A percentile compares a stretch with the other conserved stretches of the same genome.
These are phyloP conservation scores for Betula pendula DNA, from an alignment of 306 rosid genomes.

Conservation along the genomic window DNA sequence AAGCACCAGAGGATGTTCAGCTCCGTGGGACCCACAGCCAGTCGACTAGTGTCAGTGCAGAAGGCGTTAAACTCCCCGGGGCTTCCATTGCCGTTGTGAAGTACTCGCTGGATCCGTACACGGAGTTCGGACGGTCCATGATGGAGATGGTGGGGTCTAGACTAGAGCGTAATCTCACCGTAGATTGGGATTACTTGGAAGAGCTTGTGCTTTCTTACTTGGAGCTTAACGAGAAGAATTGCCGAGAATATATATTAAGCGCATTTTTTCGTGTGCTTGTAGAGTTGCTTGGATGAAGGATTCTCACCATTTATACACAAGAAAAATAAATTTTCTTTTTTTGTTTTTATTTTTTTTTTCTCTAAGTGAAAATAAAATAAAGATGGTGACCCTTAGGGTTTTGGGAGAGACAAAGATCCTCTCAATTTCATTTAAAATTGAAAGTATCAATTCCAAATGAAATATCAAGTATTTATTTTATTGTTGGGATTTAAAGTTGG, in stretches of 20 bases:
- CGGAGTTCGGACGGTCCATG: background rate
- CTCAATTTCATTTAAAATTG: no score
- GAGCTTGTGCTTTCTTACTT: background rate
- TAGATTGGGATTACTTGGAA: slow-evolving; percentile 5
- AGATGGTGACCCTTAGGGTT: background rate
- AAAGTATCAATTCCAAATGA: no score
- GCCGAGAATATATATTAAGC: background rate
- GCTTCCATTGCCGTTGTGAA: background rate
- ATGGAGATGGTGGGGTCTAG: slow-evolving; percentile 3
- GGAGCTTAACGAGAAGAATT: background rate
- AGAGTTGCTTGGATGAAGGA: background rate
- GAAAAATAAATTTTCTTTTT: background rate
- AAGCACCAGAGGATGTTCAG: no score
- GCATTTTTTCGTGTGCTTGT: background rate
- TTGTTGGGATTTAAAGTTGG: no score
- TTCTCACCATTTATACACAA: background rate
- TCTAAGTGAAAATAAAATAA: no score
- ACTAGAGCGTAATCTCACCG: background rate
- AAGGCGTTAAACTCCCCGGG: background rate
- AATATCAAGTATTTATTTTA: no score
- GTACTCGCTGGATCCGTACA: background rate
- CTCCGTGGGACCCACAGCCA: no score
- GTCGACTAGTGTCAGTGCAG: background rate
- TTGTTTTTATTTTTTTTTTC: no score
- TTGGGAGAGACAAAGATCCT: no score